Conservation (phyloP, 306 rosid genomes). For the Castanopsis chinensis region DNA sequence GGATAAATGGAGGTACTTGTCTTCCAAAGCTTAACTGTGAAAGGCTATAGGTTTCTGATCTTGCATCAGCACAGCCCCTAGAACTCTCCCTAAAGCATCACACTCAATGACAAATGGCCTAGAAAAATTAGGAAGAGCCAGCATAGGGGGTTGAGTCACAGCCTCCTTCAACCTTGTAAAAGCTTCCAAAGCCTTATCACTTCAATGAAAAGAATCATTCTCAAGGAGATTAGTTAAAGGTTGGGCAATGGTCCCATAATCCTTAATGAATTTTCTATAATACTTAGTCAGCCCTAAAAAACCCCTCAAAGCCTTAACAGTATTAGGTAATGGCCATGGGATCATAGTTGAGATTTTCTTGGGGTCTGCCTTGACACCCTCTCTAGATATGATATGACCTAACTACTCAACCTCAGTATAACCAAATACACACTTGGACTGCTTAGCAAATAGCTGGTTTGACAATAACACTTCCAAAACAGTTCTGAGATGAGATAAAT, state of each 20-base stretch:
- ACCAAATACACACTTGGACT: background rate
- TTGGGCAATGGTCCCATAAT: background rate
- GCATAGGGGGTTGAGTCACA: too few relatives aligned
- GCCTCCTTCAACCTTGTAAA: too few relatives aligned
- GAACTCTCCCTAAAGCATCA: background rate
- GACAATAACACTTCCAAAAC: background rate
- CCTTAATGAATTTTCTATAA: too few relatives aligned
- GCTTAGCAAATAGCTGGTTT: background rate
- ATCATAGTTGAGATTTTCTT: background rate
- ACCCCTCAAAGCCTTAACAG: background rate
- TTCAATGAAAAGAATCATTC: background rate
- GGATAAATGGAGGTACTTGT: background rate
- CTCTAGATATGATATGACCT: fast-evolving
- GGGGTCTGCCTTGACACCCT: background rate
- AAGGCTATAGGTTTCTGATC: too few relatives aligned
- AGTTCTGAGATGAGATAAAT: background rate
- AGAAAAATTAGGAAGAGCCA: too few relatives aligned
- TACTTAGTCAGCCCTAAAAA: background rate
- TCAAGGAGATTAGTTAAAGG: background rate
- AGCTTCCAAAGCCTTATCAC: too few relatives aligned
- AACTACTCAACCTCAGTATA: background rate
- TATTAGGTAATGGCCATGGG: background rate
- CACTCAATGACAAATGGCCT: background rate
- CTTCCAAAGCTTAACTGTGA: background rate
- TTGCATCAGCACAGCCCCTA: background rate